These are phyloP conservation scores for Claviceps sorghi DNA, from an alignment of 2,329 filamentous ascomycete genomes.

Conservation along the genomic window DNA sequence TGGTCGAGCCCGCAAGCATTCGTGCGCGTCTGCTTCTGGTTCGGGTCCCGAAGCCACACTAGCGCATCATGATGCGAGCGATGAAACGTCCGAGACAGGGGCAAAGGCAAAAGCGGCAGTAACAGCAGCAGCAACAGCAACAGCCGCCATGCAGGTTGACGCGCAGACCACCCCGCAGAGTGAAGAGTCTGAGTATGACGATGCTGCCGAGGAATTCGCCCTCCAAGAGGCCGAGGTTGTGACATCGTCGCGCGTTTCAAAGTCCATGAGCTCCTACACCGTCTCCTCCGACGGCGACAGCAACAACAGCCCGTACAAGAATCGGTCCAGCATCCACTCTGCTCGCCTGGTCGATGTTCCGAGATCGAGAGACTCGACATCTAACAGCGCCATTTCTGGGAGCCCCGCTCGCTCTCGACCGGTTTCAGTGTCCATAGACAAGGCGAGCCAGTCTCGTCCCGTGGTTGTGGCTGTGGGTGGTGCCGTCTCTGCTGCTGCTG, in stretches of 20 bases:
- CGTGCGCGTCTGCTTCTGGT: not conserved
- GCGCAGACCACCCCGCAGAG: not conserved
- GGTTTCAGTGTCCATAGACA: slow-evolving; percentile 33
- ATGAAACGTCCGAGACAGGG: slow-evolving; percentile 2
- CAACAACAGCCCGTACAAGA: slow-evolving; percentile 22
- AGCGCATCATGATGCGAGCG: not conserved
- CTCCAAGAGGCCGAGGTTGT: slow-evolving; percentile 45
- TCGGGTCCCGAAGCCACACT: not conserved
- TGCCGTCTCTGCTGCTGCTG: slow-evolving; percentile 8
- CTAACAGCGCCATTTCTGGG: slow-evolving; percentile 21
- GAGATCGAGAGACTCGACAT: slow-evolving; percentile 33
- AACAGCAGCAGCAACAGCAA: not conserved
- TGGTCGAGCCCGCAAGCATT: not conserved
- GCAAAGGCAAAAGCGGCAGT: not conserved
- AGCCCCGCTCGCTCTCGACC: slow-evolving; percentile 36
- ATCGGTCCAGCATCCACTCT: slow-evolving; percentile 36
- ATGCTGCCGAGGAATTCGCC: slow-evolving; percentile 30
- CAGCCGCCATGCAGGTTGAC: not conserved
- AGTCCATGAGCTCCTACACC: slow-evolving; percentile 36
- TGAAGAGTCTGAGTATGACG: slow-evolving; percentile 5
- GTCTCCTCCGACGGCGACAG: slow-evolving; percentile 33
- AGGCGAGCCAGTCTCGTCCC: slow-evolving; percentile 26
- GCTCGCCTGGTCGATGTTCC: slow-evolving; percentile 44
- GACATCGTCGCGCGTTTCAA: slow-evolving; percentile 41
- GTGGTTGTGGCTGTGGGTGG: slow-evolving; percentile 26